Conservation (phyloP, 2,329 filamentous ascomycete species). For the Fusarium sp. region DNA sequence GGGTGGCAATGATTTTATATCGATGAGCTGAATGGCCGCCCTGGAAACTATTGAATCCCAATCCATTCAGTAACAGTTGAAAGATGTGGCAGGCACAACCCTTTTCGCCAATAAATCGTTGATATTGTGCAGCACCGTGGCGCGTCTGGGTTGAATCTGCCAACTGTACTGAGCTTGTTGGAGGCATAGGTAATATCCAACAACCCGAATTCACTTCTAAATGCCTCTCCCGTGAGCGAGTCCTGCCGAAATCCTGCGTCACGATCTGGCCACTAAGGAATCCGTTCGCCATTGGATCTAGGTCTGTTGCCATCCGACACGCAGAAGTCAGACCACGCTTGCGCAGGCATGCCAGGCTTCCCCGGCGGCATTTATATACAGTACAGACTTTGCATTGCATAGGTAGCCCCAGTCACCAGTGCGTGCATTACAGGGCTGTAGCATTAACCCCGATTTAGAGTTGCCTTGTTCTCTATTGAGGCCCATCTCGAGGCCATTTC, state of each 20-base stretch:
- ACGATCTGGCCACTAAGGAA: slow-evolving; percentile 42
- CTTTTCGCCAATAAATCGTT: neutral
- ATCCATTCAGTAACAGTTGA: slow-evolving; percentile 17
- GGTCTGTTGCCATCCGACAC: slow-evolving; percentile 32
- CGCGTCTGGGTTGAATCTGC: slow-evolving; percentile 24
- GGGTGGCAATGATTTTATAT: slow-evolving; percentile 1
- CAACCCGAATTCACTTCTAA: neutral
- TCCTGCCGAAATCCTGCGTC: slow-evolving; percentile 37
- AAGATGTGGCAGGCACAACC: neutral
- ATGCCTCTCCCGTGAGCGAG: slow-evolving; percentile 16
- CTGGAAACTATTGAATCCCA: neutral
- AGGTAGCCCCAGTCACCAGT: neutral
- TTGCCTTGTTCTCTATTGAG: slow-evolving; percentile 1
- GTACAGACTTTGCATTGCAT: slow-evolving; percentile 16
- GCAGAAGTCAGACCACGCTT: slow-evolving; percentile 40
- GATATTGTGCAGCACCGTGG: neutral
- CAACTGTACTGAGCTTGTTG: neutral
- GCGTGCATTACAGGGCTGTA: slow-evolving; percentile 27
- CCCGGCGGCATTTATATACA: slow-evolving; percentile 21
- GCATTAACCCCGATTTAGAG: neutral
- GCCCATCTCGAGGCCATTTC: neutral
- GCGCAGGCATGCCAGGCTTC: slow-evolving; percentile 31
- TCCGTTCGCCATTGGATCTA: slow-evolving; percentile 10
- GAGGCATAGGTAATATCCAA: neutral
- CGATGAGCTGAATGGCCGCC: slow-evolving; percentile 16